Percentiles rank a stretch among this genome's conserved stretches.
phyloP scores from a whole-genome alignment of 495 filamentous ascomycete species.

The Talaromyces proteolyticus region DNA sequence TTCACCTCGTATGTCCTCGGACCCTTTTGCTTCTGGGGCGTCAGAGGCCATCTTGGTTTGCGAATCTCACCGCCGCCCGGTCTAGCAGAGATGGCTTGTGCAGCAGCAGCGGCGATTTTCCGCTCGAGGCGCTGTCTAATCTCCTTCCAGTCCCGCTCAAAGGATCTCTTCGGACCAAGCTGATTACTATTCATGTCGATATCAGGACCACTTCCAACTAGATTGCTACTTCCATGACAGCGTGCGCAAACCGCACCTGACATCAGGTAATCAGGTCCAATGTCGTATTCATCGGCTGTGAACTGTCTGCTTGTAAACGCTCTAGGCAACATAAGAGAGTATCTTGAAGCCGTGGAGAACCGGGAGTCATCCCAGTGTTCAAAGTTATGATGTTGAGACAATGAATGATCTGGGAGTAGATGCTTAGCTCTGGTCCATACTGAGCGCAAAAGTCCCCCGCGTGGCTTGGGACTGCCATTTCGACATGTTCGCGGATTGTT shows the following conservation, averaged over 20 bases:
- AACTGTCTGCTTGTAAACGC: no score
- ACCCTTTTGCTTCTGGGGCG: conserved; percentile 3
- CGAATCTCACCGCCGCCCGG: conserved; percentile 4
- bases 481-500: neutral
- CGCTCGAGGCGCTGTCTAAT: conserved; percentile 7
- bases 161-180: conserved; percentile 3
- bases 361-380: no score
- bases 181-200: conserved; percentile 2
- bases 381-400: no score
- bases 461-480: neutral
- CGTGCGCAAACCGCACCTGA: neutral
- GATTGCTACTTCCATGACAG: conserved; percentile 6
- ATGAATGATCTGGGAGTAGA: conserved; percentile 2
- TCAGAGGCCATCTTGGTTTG: conserved; percentile 3
- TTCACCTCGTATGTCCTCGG: conserved; percentile 2
- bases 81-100: conserved; percentile 4
- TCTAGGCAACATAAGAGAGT: no score
- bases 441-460: neutral
- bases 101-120: conserved; percentile 5
- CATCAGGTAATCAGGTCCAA: neutral
- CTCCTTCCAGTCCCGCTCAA: conserved; percentile 6
- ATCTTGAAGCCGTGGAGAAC: no score
- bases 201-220: neutral
- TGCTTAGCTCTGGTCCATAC: neutral
- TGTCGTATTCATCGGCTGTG: no score